A percentile compares a stretch with the other conserved stretches of the same genome.
phyloP scores from a whole-genome alignment of 2,329 filamentous ascomycete species.

The Myriosclerotinia scirpicola region DNA sequence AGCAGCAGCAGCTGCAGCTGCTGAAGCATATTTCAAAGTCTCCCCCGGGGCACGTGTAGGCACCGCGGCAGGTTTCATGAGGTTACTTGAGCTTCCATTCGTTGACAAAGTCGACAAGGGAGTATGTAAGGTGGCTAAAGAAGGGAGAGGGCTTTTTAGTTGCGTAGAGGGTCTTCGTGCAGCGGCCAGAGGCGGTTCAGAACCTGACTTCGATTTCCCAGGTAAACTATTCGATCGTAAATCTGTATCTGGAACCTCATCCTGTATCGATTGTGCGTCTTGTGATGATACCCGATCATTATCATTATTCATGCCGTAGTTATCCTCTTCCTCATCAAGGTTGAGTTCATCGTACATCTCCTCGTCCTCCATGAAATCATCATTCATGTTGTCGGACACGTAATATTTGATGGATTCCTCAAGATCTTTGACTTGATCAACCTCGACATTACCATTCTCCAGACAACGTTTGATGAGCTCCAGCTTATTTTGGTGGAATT shows the following conservation, averaged over 20 bases:
- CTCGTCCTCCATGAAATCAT: conserved; percentile 93
- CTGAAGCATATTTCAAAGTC: conserved; percentile 93
- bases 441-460: conserved; percentile 89
- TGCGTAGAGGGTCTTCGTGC: conserved; percentile 79
- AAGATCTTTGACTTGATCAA: conserved; percentile 80
- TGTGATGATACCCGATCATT: conserved; percentile 91
- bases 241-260: conserved; percentile 69
- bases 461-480: conserved; percentile 86
- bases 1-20: conserved; percentile 88
- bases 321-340: conserved; percentile 86
- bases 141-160: conserved; percentile 91
- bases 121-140: conserved; percentile 83
- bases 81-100: conserved; percentile 57
- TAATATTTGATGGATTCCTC: conserved; percentile 96
- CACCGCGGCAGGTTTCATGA: conserved; percentile 90
- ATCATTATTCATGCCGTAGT: conserved; percentile 77
- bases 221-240: conserved; percentile 48
- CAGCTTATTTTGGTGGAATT: conserved; percentile 92
- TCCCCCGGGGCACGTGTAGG: conserved; percentile 85
- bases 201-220: conserved; percentile 52
- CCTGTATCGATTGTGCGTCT: conserved; percentile 88
- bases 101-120: conserved; percentile 56
- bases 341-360: conserved; percentile 93
- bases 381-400: conserved; percentile 82
- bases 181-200: conserved; percentile 57